Evolutionary conservation across 192 early-diverging fungal genomes (phyloP).

Genomic region (Backusella sp.): DNA sequence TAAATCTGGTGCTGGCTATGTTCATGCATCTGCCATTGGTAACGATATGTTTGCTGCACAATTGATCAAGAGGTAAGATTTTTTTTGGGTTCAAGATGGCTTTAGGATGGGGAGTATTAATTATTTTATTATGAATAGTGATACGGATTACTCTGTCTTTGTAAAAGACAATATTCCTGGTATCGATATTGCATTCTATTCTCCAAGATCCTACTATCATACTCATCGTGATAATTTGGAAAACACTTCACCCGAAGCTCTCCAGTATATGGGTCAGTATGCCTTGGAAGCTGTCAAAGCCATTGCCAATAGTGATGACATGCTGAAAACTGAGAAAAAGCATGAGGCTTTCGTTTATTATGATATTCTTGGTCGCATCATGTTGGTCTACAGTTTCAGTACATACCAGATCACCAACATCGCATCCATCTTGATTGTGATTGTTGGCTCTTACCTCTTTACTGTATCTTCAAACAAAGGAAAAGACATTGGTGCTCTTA

Average conservation of each 20-base stretch:
- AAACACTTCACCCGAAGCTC: conserved; percentile 47
- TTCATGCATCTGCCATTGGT: conserved; percentile 61
- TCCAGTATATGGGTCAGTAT: conserved; percentile 67
- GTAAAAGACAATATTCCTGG: conserved; percentile 59
- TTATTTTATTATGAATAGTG: conserved; percentile 24
- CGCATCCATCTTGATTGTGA: conserved; percentile 18
- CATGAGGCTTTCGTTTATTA: conserved; percentile 43
- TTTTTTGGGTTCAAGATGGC: too few relatives aligned
- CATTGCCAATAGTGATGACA: conserved; percentile 38
- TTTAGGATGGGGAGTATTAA: neutral
- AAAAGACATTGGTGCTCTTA: neutral
- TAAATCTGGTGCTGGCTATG: conserved; percentile 42
- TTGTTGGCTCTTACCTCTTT: conserved; percentile 12
- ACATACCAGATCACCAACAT: conserved; percentile 23
- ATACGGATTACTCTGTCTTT: conserved; percentile 68
- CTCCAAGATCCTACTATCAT: conserved; percentile 64
- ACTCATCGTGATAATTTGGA: conserved; percentile 54
- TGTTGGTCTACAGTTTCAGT: conserved; percentile 38
- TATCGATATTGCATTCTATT: conserved; percentile 67
- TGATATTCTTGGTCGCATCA: conserved; percentile 46
- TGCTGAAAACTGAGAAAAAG: conserved; percentile 25
- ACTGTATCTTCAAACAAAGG: neutral
- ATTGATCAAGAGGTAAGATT: conserved; percentile 8
- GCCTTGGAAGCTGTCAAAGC: conserved; percentile 46
- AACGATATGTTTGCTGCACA: conserved; percentile 61